Conservation (phyloP, 345 rosid genomes). For the Euphorbia pulcherrima region DNA sequence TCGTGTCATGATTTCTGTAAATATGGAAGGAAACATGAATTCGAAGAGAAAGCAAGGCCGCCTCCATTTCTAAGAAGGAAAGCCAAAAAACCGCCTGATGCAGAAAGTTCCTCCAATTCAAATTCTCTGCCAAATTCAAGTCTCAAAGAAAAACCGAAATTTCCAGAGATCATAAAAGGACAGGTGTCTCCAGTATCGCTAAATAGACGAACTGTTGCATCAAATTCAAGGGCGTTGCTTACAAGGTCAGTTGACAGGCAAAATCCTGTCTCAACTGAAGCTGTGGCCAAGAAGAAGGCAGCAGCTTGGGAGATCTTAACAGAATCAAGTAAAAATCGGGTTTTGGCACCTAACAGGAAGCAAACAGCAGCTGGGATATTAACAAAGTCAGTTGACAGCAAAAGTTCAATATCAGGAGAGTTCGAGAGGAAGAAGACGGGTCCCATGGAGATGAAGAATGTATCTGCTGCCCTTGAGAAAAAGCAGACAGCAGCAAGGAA, state of each 20-base stretch:
- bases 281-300: slow-evolving; percentile 11
- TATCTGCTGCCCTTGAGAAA: neutral
- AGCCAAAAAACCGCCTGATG: slow-evolving; percentile 33
- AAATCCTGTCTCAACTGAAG: slow-evolving; percentile 13
- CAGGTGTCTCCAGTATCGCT: slow-evolving; percentile 23
- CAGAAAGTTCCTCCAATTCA: no score
- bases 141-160: slow-evolving; percentile 11
- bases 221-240: neutral
- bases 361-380: slow-evolving; percentile 5
- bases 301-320: neutral
- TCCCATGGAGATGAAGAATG: neutral
- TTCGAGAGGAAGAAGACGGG: slow-evolving; percentile 8
- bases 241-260: slow-evolving; percentile 15
- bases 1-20: slow-evolving; percentile 90
- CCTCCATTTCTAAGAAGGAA: slow-evolving; percentile 21
- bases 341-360: neutral
- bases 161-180: slow-evolving; percentile 26
- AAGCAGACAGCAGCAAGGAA: slow-evolving; percentile 6
- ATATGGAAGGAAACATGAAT: slow-evolving; percentile 52
- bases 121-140: slow-evolving; percentile 24
- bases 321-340: slow-evolving; percentile 9
- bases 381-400: slow-evolving; percentile 18
- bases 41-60: slow-evolving; percentile 41
- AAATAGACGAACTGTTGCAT: neutral
- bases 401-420: slow-evolving; percentile 8